A percentile compares a stretch with the other conserved stretches of the same genome.
phyloP scores from a whole-genome alignment of 2,329 filamentous ascomycete genomes.

The Verticillium albo-atrum region DNA sequence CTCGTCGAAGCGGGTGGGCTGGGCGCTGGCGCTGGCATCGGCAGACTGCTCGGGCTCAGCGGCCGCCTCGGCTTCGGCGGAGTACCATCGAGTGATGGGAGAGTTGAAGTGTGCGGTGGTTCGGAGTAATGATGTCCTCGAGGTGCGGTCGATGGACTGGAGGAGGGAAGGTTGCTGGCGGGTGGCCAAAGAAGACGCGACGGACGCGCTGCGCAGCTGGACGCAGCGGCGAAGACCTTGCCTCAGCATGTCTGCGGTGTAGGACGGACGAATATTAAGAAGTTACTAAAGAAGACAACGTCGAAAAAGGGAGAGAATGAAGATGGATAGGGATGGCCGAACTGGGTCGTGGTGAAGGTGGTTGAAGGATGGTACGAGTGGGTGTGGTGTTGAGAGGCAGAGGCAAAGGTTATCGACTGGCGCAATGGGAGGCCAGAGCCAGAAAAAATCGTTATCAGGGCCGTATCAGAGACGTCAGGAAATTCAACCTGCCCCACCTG shows the following conservation, averaged over 20 bases:
- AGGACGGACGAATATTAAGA: not conserved
- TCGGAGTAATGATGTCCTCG: conserved; percentile 2
- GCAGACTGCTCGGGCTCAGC: conserved; percentile 13
- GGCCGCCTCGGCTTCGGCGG: conserved; percentile 29
- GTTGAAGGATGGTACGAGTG: not conserved
- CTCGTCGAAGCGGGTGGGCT: conserved; percentile 37
- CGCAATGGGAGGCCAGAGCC: not conserved
- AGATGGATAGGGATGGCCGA: not conserved
- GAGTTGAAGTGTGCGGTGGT: conserved; percentile 6
- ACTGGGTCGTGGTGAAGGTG: not conserved
- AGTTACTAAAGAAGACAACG: not conserved
- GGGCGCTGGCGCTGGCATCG: conserved; percentile 13
- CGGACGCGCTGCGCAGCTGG: conserved; percentile 24
- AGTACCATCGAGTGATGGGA: conserved; percentile 28
- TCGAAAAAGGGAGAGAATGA: not conserved
- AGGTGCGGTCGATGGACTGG: conserved; percentile 7
- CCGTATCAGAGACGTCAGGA: not conserved
- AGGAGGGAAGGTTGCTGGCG: conserved; percentile 8
- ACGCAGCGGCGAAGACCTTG: conserved; percentile 33
- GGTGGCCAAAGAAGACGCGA: conserved; percentile 5
- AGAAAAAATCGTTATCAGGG: not conserved
- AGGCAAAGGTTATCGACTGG: not conserved
- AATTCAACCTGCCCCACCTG: not conserved
- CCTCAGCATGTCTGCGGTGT: conserved; percentile 11
- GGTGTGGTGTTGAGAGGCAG: not conserved